phyloP scores from a whole-genome alignment of 352 stramenopile genomes.

The Phytophthora sp. region DNA sequence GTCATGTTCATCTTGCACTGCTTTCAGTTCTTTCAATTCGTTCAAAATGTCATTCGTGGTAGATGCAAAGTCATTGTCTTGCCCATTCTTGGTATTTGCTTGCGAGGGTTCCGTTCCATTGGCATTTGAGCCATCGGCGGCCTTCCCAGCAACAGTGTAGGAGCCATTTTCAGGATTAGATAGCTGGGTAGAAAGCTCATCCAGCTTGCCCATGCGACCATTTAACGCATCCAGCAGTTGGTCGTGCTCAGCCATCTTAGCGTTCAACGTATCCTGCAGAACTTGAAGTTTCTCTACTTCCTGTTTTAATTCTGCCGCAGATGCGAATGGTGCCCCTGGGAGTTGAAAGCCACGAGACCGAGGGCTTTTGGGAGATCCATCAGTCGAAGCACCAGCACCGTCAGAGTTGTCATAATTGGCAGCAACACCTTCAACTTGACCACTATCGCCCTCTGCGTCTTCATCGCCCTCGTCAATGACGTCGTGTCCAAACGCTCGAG shows the following conservation, averaged over 20 bases:
- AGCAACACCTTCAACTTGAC: background rate
- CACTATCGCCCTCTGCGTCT: constrained; percentile 4
- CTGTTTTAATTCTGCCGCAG: constrained; percentile 45
- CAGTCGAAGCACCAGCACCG: background rate
- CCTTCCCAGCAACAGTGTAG: background rate
- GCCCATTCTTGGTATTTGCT: background rate
- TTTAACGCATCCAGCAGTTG: constrained; percentile 42
- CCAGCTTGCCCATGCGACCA: constrained; percentile 36
- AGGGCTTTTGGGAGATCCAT: constrained; percentile 6
- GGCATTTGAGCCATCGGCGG: constrained; percentile 14
- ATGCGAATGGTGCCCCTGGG: constrained; percentile 43
- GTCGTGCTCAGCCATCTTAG: constrained; percentile 44
- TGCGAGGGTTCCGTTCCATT: background rate
- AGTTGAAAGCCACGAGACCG: constrained; percentile 12
- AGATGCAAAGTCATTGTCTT: constrained; percentile 12
- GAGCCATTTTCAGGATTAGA: background rate
- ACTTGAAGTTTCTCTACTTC: constrained; percentile 50
- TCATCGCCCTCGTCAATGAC: constrained; percentile 31
- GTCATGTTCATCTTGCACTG: constrained; percentile 43
- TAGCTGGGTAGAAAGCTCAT: constrained; percentile 23
- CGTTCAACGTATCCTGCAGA: constrained; percentile 42
- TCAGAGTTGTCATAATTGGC: background rate
- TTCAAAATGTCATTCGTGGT: constrained; percentile 43
- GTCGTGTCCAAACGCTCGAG: constrained; percentile 46
- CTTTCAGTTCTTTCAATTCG: constrained; percentile 54